Base-by-base conservation (phyloP, 2,329 filamentous ascomycete species). In the Diplodia sapinea region DNA sequence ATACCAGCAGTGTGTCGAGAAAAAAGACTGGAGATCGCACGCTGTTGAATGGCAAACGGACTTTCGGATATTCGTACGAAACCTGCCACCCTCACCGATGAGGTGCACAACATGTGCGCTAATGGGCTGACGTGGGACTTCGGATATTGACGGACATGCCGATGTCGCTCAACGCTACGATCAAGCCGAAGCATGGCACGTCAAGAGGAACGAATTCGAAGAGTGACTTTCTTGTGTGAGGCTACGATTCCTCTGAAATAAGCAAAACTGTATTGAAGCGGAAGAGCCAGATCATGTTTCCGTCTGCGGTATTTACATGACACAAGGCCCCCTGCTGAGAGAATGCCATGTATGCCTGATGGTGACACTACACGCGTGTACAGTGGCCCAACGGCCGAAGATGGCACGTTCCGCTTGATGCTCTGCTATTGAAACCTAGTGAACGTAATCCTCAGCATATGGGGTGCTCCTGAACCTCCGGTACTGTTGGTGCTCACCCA, bases 61-160 rank as follows among this genome's bases (percentile, higher is more conserved):
- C 26, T 12, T 20, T 62, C 36, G 20, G 4, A 8, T 15, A 7
- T 47, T 47, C 57, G 57, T 29, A 49, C 54, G 57, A 62, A 17
- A 11, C 23, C 9, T 47, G 17, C 17, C 13, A 23, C 31, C 8
- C 26, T 17, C 4, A 17, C 9, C 36, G 12, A 26, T 20, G 23
- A 31, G 47, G 47, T 38, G 17, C 59, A 51, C 59, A 38, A 38
- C 29, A 5, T 20, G 43, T 8, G 20, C 31, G 47, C 20, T 8
- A 33, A n/a, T 23, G 29, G 29, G 59, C 59, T 63, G 59, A 63
- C 47, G 59, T 63, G 33, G 31, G 47, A 63, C 50, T 51, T 23
- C 59, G 15, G 50, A 49, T 23, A 36, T 6, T 47, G 26, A 23
- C 50, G 26, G n/a, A n/a, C 5, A 33, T 29, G 40, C 26, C 31